Percentiles rank a stretch among this genome's conserved stretches.
Conservation (phyloP, 164 flowering plant genomes). For the grape (Vitis vinifera) region ASM3070453v1 NC_081812.1:17373001-17373500, state of each 20-base stretch:
- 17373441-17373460: background rate
- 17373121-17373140: constrained; percentile 95
- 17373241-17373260: constrained; percentile 78
- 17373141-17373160: constrained; percentile 89
- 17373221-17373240: constrained; percentile 76
- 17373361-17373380: background rate
- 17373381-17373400: too few species aligned
- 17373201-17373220: constrained; percentile 86
- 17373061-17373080: background rate
- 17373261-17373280: background rate
- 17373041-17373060: background rate
- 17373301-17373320: background rate
- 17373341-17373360: background rate
- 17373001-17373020: background rate
- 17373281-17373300: background rate
- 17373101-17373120: constrained; percentile 98
- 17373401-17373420: too few species aligned
- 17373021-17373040: background rate
- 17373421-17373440: too few species aligned
- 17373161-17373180: constrained; percentile 95
- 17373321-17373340: too few species aligned
- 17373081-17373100: constrained; percentile 62
- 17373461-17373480: background rate
- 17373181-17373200: constrained; percentile 99
- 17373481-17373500: background rate